These are phyloP conservation scores for Lepiota brunneoincarnata DNA, from an alignment of 768 basidiomycete species.

Conservation along the genomic window DNA sequence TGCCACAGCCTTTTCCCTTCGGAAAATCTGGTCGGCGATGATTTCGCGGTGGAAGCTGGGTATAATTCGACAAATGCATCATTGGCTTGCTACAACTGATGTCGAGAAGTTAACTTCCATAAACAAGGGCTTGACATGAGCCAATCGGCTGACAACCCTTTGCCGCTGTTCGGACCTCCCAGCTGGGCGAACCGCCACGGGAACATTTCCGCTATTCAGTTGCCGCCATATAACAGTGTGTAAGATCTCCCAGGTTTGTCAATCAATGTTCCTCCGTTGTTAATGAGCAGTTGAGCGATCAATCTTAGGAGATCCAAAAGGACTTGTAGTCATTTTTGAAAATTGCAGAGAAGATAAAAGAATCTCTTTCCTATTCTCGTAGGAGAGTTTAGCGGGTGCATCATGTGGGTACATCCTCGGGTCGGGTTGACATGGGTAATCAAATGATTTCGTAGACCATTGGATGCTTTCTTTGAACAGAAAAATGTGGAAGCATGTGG, in stretches of 20 bases:
- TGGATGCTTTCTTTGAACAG: neutral
- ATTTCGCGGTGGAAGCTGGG: slow-evolving; percentile 1
- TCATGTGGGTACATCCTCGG: slow-evolving; percentile 3
- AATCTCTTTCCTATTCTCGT: neutral
- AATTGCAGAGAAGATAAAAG: neutral
- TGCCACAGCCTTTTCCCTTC: neutral
- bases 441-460: neutral
- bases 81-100: neutral
- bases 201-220: neutral
- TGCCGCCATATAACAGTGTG: neutral
- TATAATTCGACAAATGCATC: slow-evolving; percentile 8
- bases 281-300: neutral
- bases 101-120: neutral
- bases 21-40: neutral
- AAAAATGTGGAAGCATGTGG: neutral
- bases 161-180: neutral
- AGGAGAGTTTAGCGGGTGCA: neutral
- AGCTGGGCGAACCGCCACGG: neutral
- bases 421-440: slow-evolving; percentile 1
- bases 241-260: neutral
- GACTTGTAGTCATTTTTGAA: neutral
- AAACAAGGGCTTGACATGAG: neutral
- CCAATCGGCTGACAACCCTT: slow-evolving; percentile 4
- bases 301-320: neutral
- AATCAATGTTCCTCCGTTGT: neutral